These are phyloP conservation scores for Stagonosporopsis cucurbitacearum DNA, from an alignment of 2,329 filamentous ascomycete species.

Conservation along the genomic window DNA sequence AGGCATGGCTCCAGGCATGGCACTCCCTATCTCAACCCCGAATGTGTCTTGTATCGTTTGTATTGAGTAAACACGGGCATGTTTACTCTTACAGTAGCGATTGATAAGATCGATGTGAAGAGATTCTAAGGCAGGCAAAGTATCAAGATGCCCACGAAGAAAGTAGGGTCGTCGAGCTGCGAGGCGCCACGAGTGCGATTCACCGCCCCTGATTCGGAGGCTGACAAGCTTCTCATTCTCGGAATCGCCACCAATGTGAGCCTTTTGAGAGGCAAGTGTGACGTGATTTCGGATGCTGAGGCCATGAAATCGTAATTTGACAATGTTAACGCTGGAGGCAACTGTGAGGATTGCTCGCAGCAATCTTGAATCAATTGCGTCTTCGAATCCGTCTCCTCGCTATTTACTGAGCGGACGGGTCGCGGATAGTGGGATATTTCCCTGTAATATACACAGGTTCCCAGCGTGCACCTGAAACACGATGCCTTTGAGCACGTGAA, in stretches of 20 bases:
- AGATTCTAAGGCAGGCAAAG: conserved; percentile 3
- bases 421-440: background rate
- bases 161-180: background rate
- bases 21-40: background rate
- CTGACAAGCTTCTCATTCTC: background rate
- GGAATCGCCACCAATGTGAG: background rate
- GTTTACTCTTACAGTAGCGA: no score
- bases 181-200: background rate
- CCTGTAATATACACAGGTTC: background rate
- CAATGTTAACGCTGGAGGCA: background rate
- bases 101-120: conserved; percentile 12
- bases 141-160: background rate
- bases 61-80: background rate
- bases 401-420: conserved; percentile 1
- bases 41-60: background rate
- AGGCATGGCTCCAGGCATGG: background rate
- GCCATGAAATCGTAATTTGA: conserved; percentile 1
- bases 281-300: background rate
- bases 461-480: background rate
- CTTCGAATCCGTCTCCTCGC: background rate
- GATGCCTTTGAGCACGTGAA: background rate
- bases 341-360: background rate
- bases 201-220: background rate
- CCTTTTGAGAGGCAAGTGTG: background rate
- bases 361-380: background rate